Percentiles rank a stretch among this genome's conserved stretches.
These are phyloP conservation scores for Aspergillus campestris DNA, from an alignment of 495 filamentous ascomycete genomes.

Conservation along the genomic window DNA sequence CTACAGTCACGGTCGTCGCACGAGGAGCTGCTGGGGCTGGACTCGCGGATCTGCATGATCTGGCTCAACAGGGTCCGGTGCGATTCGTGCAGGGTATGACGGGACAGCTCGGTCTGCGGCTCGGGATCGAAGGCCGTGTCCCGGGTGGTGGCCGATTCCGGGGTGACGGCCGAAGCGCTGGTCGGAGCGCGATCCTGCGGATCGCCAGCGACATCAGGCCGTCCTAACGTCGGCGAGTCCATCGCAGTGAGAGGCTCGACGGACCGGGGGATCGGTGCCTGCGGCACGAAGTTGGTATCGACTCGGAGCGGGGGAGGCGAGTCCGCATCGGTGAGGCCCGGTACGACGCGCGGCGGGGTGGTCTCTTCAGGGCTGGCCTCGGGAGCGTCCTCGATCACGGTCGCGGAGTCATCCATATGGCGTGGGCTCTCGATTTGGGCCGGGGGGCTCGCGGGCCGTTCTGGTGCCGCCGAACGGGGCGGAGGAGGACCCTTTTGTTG, in stretches of 20 bases:
- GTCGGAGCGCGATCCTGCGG: constrained; percentile 18
- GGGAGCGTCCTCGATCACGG: constrained; percentile 18
- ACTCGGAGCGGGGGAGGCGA: constrained; percentile 22
- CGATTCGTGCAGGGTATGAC: constrained; percentile 20
- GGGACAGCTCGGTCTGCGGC: constrained; percentile 51
- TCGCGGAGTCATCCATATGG: constrained; percentile 1
- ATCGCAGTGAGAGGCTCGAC: constrained; percentile 16
- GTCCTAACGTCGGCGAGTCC: constrained; percentile 67
- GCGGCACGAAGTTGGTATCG: constrained; percentile 14
- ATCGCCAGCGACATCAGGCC: constrained; percentile 37
- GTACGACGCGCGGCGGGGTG: neutral
- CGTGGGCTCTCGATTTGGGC: no score
- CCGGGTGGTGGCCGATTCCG: constrained; percentile 45
- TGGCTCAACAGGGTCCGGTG: constrained; percentile 43
- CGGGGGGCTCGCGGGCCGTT: no score
- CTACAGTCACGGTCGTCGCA: constrained; percentile 44
- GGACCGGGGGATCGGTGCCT: neutral
- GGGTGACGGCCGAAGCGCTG: constrained; percentile 28
- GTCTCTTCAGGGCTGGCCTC: constrained; percentile 8
- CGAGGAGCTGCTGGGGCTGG: constrained; percentile 36
- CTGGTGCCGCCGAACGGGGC: constrained; percentile 9
- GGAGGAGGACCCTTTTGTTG: constrained; percentile 22
- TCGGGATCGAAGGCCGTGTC: constrained; percentile 65
- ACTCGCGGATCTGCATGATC: constrained; percentile 45
- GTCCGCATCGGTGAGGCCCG: neutral